Percentiles rank a stretch among this genome's conserved stretches.
Evolutionary conservation across 1,284 basidiomycete species (phyloP).

Genomic region (Cutaneotrichosporon arboriforme): DNA sequence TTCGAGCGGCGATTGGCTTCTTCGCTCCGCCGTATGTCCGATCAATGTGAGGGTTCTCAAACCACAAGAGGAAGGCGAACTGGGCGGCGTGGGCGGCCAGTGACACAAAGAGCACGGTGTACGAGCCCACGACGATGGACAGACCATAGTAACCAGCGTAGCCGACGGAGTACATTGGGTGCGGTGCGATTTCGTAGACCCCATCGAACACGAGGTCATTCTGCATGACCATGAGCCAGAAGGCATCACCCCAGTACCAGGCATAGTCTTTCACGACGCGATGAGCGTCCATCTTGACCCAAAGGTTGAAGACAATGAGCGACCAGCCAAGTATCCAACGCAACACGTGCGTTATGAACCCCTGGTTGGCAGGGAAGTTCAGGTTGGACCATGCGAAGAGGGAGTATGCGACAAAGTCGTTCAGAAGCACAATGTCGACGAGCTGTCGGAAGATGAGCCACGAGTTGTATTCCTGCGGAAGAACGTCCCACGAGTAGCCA

Average conservation of each 20-base stretch:
- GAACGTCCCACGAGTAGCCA: conserved; percentile 77
- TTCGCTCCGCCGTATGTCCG: conserved; percentile 76
- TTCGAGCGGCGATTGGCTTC: conserved; percentile 76
- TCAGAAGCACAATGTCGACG: conserved; percentile 92
- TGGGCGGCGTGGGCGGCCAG: conserved; percentile 89
- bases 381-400: conserved; percentile 91
- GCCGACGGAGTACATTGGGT: conserved; percentile 62
- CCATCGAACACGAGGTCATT: conserved; percentile 88
- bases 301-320: conserved; percentile 90
- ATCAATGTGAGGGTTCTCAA: conserved; percentile 97
- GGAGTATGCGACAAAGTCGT: conserved; percentile 92
- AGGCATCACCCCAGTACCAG: conserved; percentile 99
- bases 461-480: conserved; percentile 48
- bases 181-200: conserved; percentile 71
- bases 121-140: conserved; percentile 60
- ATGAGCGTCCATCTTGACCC: conserved; percentile 98
- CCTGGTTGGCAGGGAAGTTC: conserved; percentile 72
- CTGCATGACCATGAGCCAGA: conserved; percentile 64
- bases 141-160: conserved; percentile 96
- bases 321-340: conserved; percentile 82
- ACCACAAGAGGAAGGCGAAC: conserved; percentile 92
- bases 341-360: conserved; percentile 66
- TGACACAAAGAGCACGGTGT: conserved; percentile 86
- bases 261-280: conserved; percentile 79
- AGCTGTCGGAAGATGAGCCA: conserved; percentile 54